Conservation (phyloP, 2,329 filamentous ascomycete genomes). For the Cercospora canescens region DNA sequence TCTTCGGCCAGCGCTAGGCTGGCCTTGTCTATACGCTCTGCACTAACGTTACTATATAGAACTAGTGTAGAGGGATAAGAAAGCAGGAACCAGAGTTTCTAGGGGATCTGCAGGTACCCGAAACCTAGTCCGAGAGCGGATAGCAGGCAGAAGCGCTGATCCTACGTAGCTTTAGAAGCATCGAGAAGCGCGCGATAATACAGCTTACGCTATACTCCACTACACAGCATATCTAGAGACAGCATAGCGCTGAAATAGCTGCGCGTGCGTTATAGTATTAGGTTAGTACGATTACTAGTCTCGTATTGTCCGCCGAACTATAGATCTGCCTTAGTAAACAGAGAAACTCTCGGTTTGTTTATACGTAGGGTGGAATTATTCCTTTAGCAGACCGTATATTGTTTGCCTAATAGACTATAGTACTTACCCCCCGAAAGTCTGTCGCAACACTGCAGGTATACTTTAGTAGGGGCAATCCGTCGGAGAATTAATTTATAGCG, state of each 20-base stretch:
- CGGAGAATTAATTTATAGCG: not conserved
- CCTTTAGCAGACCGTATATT: not conserved
- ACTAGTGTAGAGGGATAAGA: not conserved
- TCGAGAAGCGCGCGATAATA: not conserved
- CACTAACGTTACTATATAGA: too few species aligned
- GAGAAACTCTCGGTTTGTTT: slow-evolving; percentile 4
- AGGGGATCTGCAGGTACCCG: slow-evolving; percentile 4
- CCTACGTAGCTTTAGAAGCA: not conserved
- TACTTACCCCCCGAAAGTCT: not conserved
- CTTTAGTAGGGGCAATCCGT: not conserved
- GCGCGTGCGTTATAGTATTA: not conserved
- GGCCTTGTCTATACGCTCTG: too few species aligned
- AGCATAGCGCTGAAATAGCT: not conserved
- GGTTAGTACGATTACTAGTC: slow-evolving; percentile 3
- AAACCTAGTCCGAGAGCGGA: slow-evolving; percentile 7
- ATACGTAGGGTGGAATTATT: not conserved
- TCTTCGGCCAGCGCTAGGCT: too few species aligned
- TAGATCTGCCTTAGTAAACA: slow-evolving; percentile 1
- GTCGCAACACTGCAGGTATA: not conserved
- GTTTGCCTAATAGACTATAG: slow-evolving; percentile 4
- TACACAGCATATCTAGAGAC: slow-evolving; percentile 1
- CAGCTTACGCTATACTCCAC: not conserved
- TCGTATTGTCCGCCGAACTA: slow-evolving; percentile 1
- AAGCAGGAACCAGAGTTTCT: not conserved
- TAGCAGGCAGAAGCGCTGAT: not conserved